A percentile compares a stretch with the other conserved stretches of the same genome.
Evolutionary conservation across 202 grass and related monocot genomes (phyloP).

Genomic region (Schoenoplectus triqueter): DNA sequence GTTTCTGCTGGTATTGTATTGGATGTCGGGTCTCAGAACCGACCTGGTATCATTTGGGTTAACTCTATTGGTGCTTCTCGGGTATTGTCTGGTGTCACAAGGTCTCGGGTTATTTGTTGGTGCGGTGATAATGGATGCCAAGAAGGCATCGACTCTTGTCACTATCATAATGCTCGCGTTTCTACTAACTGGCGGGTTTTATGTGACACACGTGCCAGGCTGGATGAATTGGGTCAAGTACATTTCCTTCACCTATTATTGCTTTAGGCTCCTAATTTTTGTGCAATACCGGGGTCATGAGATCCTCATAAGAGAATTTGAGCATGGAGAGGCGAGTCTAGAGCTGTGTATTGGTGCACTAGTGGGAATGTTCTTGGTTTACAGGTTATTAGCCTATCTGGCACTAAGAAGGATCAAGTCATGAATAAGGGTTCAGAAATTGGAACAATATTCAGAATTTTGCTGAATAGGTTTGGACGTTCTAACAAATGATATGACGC

Average conservation of each 20-base stretch:
- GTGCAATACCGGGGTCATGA: conserved; percentile 64
- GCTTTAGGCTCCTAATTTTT: conserved; percentile 74
- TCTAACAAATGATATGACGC: conserved; percentile 18
- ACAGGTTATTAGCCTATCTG: conserved; percentile 73
- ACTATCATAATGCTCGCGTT: conserved; percentile 88
- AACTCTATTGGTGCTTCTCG: conserved; percentile 59
- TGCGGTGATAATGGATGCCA: conserved; percentile 86
- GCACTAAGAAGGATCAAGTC: conserved; percentile 59
- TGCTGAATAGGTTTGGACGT: neutral
- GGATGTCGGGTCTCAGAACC: conserved; percentile 84
- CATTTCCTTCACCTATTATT: conserved; percentile 91
- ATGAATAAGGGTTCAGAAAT: conserved; percentile 34
- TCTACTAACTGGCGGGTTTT: conserved; percentile 89
- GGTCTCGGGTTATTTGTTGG: conserved; percentile 80
- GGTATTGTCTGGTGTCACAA: conserved; percentile 78
- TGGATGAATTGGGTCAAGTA: conserved; percentile 97
- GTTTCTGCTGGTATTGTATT: conserved; percentile 76
- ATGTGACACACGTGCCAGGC: conserved; percentile 67
- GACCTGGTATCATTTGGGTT: conserved; percentile 62
- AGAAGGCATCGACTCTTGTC: conserved; percentile 72
- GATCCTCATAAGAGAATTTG: conserved; percentile 29
- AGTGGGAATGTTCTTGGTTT: conserved; percentile 72
- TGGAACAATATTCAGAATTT: conserved; percentile 22
- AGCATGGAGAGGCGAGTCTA: conserved; percentile 34
- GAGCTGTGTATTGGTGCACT: conserved; percentile 48